Percentiles rank a stretch among this genome's conserved stretches.
phyloP scores from a whole-genome alignment of 495 filamentous ascomycete genomes.

The Neurospora sp. region DNA sequence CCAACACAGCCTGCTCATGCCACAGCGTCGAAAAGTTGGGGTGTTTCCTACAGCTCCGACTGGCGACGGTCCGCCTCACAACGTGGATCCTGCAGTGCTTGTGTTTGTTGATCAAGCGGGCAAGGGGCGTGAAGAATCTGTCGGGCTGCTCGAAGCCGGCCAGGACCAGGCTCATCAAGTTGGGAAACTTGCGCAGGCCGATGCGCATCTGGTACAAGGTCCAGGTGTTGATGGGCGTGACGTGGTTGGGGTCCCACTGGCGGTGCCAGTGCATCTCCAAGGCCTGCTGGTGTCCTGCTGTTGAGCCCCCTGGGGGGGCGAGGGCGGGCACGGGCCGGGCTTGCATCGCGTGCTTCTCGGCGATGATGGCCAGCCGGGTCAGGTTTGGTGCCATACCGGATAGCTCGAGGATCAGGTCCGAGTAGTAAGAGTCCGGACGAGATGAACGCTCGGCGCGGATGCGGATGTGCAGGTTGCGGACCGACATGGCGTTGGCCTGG shows the following conservation, averaged over 20 bases:
- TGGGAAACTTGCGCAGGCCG: neutral
- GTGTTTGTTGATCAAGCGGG: neutral
- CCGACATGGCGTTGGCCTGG: neutral
- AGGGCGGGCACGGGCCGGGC: neutral
- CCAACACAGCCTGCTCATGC: neutral
- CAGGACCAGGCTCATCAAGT: neutral
- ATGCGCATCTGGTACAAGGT: neutral
- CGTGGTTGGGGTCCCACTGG: constrained; percentile 3
- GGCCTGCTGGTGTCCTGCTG: neutral
- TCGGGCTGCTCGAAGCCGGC: neutral
- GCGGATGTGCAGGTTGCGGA: constrained; percentile 10
- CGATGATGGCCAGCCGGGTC: constrained; percentile 5
- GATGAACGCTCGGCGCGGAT: constrained; percentile 6
- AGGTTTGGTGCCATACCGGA: constrained; percentile 1
- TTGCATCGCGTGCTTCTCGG: constrained; percentile 3
- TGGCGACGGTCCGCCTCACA: neutral
- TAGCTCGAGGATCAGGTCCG: neutral
- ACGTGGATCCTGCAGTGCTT: neutral
- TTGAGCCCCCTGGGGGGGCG: neutral
- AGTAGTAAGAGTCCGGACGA: neutral
- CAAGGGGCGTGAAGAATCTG: neutral
- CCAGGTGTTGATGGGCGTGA: neutral
- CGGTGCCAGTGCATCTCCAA: neutral
- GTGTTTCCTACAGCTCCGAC: neutral
- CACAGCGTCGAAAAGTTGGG: neutral